Percentiles rank a stretch among this genome's conserved stretches.
phyloP scores from a whole-genome alignment of 2,329 filamentous ascomycete genomes.

The Microcyclosporella mali region DNA sequence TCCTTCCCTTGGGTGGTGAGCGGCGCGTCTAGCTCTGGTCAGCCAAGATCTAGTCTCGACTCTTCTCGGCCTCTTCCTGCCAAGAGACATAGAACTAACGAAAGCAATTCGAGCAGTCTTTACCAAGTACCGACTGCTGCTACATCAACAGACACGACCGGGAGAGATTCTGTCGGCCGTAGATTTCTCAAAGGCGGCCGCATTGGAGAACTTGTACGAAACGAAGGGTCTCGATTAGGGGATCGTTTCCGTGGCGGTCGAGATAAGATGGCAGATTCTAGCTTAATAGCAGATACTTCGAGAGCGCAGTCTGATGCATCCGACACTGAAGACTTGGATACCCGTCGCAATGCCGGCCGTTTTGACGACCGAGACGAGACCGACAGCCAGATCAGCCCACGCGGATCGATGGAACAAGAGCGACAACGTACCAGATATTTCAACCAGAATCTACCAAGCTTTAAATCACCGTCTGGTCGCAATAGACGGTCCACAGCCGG shows the following conservation, averaged over 20 bases:
- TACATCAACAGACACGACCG: conserved; percentile 6
- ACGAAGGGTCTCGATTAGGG: conserved; percentile 56
- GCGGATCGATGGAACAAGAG: conserved; percentile 28
- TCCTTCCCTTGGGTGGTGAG: conserved; percentile 13
- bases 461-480: conserved; percentile 42
- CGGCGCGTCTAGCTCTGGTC: conserved; percentile 6
- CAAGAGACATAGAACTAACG: conserved; percentile 34
- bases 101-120: conserved; percentile 43
- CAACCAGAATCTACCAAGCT: conserved; percentile 44
- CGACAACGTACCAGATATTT: conserved; percentile 38
- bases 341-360: conserved; percentile 11
- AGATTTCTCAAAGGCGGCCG: conserved; percentile 68
- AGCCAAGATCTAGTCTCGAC: conserved; percentile 28
- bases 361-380: conserved; percentile 19
- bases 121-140: conserved; percentile 21
- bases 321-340: conserved; percentile 40
- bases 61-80: conserved; percentile 32
- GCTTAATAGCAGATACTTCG: conserved; percentile 40
- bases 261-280: conserved; percentile 42
- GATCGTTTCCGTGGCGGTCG: conserved; percentile 53
- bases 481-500: conserved; percentile 12
- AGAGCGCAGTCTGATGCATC: conserved; percentile 43
- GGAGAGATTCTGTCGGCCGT: conserved; percentile 47
- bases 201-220: conserved; percentile 66
- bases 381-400: conserved; percentile 34